Evolutionary conservation across 495 filamentous ascomycete genomes (phyloP).

Genomic region (Penicillium robsamsonii): DNA sequence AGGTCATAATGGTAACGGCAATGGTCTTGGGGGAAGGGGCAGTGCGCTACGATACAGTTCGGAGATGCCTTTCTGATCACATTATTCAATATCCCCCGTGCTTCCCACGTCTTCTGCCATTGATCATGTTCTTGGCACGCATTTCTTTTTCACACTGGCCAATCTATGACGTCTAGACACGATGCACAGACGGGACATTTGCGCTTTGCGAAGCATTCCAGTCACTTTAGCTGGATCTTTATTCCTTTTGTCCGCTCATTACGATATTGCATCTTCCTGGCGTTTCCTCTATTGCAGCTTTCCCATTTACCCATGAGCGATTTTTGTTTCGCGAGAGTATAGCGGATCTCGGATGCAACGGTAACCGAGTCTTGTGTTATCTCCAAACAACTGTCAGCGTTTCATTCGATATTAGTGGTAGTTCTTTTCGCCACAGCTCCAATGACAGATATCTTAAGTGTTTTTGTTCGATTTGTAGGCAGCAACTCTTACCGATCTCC

Average conservation of each 20-base stretch:
- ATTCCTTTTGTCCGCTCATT: slow-evolving; percentile 9
- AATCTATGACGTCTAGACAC: slow-evolving; percentile 22
- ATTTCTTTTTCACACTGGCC: not conserved
- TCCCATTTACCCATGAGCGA: slow-evolving; percentile 9
- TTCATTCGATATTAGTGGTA: not conserved
- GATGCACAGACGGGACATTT: not conserved
- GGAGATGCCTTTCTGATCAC: slow-evolving; percentile 33
- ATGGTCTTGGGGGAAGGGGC: slow-evolving; percentile 30
- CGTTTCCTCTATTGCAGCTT: slow-evolving; percentile 15
- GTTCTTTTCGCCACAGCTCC: not conserved
- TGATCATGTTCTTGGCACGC: not conserved
- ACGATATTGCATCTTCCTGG: slow-evolving; percentile 25
- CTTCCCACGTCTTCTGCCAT: not conserved
- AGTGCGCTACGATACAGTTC: slow-evolving; percentile 45
- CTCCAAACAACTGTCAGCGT: not conserved
- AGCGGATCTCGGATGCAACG: not conserved
- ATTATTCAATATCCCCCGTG: not conserved
- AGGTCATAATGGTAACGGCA: slow-evolving; percentile 32
- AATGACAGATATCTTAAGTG: not conserved
- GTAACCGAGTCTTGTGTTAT: not conserved
- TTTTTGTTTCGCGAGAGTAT: slow-evolving; percentile 5
- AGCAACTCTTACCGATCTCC: not conserved
- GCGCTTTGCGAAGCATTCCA: not conserved
- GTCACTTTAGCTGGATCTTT: not conserved
- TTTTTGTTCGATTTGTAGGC: not conserved